A percentile compares a stretch with the other conserved stretches of the same genome.
Conservation (phyloP, 495 filamentous ascomycete genomes). For the Ascodesmis nigricans region DNA sequence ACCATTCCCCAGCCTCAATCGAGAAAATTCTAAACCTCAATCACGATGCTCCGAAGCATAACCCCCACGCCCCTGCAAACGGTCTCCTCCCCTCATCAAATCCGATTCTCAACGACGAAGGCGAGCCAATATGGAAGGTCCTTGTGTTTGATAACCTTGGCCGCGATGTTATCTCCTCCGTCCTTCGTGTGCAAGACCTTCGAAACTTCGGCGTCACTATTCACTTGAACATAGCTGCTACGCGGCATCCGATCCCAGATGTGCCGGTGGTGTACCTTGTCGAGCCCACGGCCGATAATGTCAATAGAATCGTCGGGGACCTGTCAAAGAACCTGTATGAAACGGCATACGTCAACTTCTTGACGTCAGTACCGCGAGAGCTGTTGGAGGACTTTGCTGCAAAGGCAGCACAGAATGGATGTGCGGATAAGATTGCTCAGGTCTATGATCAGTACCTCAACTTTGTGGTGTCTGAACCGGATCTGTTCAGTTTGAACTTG, state of each 20-base stretch:
- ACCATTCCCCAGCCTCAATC: conserved; percentile 48
- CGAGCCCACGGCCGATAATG: conserved; percentile 63
- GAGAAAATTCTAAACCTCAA: conserved; percentile 94
- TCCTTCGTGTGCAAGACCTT: conserved; percentile 79
- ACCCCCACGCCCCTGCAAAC: conserved; percentile 34
- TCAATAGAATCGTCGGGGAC: conserved; percentile 66
- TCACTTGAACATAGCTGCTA: conserved; percentile 75
- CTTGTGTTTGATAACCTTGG: conserved; percentile 40
- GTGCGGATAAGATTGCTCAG: conserved; percentile 70
- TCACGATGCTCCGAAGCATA: conserved; percentile 33
- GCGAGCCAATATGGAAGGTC: conserved; percentile 53
- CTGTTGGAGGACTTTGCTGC: conserved; percentile 89
- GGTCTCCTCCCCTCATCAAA: conserved; percentile 46
- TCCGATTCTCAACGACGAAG: conserved; percentile 68
- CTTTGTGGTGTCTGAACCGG: conserved; percentile 88
- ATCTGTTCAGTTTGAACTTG: conserved; percentile 83
- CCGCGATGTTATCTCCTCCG: conserved; percentile 67
- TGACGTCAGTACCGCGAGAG: conserved; percentile 78
- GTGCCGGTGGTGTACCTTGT: conserved; percentile 90
- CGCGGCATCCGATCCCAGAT: conserved; percentile 80
- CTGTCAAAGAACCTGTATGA: conserved; percentile 74
- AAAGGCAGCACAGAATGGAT: conserved; percentile 61
- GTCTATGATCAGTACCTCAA: conserved; percentile 97
- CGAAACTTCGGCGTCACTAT: conserved; percentile 87
- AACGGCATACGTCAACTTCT: conserved; percentile 89